phyloP scores from a whole-genome alignment of 176 grass and related monocot species.

The Triticum turgidum region DNA sequence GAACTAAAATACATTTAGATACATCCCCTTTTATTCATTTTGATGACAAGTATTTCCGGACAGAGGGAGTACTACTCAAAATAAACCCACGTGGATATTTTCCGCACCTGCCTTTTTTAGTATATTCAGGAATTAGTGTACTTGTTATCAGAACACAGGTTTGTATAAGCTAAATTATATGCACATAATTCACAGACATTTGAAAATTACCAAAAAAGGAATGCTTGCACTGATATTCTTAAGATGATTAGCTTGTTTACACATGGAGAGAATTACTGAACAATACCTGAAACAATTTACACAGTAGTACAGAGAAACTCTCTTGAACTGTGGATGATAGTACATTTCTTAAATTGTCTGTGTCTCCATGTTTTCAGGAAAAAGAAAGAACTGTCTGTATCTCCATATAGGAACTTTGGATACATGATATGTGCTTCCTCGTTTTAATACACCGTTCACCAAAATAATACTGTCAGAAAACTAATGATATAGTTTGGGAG shows the following conservation, averaged over 20 bases:
- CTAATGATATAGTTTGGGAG: not conserved
- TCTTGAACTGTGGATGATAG: not conserved
- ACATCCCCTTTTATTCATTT: too few species aligned
- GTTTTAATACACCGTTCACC: not conserved
- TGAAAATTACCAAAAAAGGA: not conserved
- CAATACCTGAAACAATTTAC: not conserved
- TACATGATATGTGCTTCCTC: not conserved
- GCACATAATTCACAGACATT: not conserved
- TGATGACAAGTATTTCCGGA: too few species aligned
- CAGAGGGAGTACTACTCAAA: not conserved
- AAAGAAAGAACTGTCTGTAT: not conserved
- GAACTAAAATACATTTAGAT: too few species aligned
- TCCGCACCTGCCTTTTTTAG: not conserved
- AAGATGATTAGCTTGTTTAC: not conserved
- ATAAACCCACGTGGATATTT: too few species aligned
- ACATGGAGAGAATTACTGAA: not conserved
- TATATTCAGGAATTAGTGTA: not conserved
- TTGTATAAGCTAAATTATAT: not conserved
- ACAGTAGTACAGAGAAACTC: not conserved
- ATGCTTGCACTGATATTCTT: not conserved
- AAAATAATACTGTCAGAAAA: constrained; percentile 12
- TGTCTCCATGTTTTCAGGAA: not conserved
- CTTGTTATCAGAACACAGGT: not conserved
- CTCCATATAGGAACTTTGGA: not conserved
- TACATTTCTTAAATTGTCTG: not conserved